These are phyloP conservation scores for Casuarina glauca DNA, from an alignment of 306 rosid genomes.

Conservation along the genomic window DNA sequence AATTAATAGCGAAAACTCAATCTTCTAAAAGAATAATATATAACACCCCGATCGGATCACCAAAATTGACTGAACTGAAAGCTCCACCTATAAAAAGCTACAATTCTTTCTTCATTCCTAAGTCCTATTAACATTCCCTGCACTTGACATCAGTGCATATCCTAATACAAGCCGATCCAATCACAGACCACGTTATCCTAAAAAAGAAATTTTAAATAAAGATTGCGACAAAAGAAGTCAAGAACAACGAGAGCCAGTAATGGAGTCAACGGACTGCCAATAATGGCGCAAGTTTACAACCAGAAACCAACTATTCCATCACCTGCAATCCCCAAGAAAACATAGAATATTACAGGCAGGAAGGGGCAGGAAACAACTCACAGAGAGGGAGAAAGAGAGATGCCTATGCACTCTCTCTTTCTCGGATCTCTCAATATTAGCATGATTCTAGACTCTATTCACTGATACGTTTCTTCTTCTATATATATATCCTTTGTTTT, in stretches of 20 bases:
- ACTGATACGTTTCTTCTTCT: conserved; percentile 9
- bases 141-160: neutral
- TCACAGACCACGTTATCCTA: neutral
- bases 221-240: conserved; percentile 3
- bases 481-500: conserved; percentile 20
- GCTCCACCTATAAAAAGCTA: neutral
- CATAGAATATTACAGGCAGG: conserved; percentile 33
- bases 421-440: conserved; percentile 39
- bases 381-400: conserved; percentile 34
- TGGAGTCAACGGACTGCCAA: conserved; percentile 60
- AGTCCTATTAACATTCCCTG: neutral
- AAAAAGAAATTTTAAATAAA: neutral
- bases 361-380: conserved; percentile 20
- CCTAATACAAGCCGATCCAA: neutral
- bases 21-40: too few relatives aligned
- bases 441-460: conserved; percentile 10
- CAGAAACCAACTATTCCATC: conserved; percentile 37
- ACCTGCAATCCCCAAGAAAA: conserved; percentile 36
- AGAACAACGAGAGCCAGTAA: conserved; percentile 35
- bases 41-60: too few relatives aligned
- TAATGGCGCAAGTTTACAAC: conserved; percentile 54
- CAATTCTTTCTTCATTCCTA: neutral
- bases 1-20: too few relatives aligned
- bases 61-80: neutral
- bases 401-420: conserved; percentile 53